Base-by-base conservation (phyloP, 805 yeast species). In the Candida sakaeoensis region DNA sequence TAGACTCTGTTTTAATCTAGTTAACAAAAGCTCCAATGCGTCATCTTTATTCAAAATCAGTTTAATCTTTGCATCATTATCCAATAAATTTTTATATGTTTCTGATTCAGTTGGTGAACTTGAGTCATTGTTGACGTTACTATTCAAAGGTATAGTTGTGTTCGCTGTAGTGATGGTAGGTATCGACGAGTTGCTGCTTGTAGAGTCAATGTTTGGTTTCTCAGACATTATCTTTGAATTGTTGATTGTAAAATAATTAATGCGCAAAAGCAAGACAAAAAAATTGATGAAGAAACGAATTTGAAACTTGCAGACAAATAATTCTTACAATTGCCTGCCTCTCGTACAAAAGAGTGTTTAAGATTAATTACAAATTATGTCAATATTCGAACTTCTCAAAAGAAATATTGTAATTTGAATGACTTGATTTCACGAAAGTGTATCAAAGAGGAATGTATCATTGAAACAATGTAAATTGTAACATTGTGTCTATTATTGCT, bases 1-100 rank as follows among this genome's bases (percentile, higher is more conserved):
- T 32, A 90, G 71, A 42, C 89, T 79, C 58, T 83, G 91, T 61
- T 91, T 91, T 42, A 90, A 70, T 30, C 95, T 72, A 1, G 72
- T 63, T 37, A 90, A 68, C 14, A 91, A 68, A 0, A 87, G 72
- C 44, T 85, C 93, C 38, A 88, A 74, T 2, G 95, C 85, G 5
- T 79, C 72, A 57, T 87, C 95, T n/a, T 86, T 75, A 45, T 72
- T 72, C 52, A 85, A 60, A 14, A 84, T 70, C 22, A 63, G 57
- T 32, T 64, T 54, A 24, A 85, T 72, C 39, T 71, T 70, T 2
- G 29, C 17, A 23, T 77, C 77, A 37, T 72, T 77, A 5, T 71
- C 70, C 24, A 77, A 21, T 22, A 36, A 26, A 4, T 18, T 8
- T 13, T 36, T 27, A 10, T 12, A 27, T 12, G 37, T 10, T 24